phyloP scores from a whole-genome alignment of 805 yeast genomes.

The Pichia manshurica region DNA sequence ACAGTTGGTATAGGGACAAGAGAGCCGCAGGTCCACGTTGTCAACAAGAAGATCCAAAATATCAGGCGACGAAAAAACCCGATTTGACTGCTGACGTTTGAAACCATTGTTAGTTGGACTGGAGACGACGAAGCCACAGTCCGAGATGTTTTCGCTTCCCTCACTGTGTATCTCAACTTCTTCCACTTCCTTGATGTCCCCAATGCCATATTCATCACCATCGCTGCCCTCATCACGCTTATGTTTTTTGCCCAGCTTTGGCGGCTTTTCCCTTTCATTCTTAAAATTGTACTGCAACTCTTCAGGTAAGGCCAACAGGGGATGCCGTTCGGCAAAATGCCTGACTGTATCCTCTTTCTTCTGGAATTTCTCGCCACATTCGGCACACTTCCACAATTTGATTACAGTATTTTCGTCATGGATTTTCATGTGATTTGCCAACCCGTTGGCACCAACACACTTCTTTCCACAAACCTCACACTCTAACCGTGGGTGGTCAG shows the following conservation, averaged over 20 bases:
- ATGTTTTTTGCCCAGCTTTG: background rate
- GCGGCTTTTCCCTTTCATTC: conserved; percentile 4
- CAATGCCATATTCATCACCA: too few species aligned
- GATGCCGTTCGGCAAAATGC: conserved; percentile 51
- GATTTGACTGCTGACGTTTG: conserved; percentile 37
- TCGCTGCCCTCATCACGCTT: background rate
- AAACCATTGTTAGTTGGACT: conserved; percentile 28
- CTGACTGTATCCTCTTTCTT: conserved; percentile 50
- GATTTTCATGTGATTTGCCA: conserved; percentile 65
- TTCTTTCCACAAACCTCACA: conserved; percentile 64
- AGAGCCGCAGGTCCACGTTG: conserved; percentile 33
- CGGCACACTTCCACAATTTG: conserved; percentile 63
- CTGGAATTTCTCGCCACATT: conserved; percentile 45
- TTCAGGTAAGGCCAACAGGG: conserved; percentile 16
- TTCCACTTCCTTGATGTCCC: background rate
- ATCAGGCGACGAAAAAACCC: conserved; percentile 26
- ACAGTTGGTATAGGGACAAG: conserved; percentile 49
- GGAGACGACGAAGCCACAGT: conserved; percentile 10
- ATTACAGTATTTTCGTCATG: conserved; percentile 52
- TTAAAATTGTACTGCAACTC: conserved; percentile 10
- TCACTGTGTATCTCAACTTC: background rate
- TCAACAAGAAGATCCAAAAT: conserved; percentile 31
- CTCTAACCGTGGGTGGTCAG: conserved; percentile 63
- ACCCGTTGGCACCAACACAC: conserved; percentile 67
- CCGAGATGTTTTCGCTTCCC: conserved; percentile 1